phyloP scores from a whole-genome alignment of 495 filamentous ascomycete species.

The Zalerion maritima region DNA sequence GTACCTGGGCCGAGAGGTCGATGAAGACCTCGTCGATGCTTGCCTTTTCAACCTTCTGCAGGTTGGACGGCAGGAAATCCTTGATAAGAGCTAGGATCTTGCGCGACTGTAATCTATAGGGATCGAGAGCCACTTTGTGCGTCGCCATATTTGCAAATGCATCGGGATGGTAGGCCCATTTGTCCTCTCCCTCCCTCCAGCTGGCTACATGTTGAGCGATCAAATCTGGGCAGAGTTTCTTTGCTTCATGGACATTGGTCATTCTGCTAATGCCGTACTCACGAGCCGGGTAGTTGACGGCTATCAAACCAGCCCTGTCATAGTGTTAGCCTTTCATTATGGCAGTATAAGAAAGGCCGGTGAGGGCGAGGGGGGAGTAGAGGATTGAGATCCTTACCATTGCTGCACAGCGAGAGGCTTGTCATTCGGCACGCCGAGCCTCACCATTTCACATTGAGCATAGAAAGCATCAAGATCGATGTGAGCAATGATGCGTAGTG shows the following conservation, averaged over 20 bases:
- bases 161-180: conserved; percentile 84
- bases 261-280: conserved; percentile 63
- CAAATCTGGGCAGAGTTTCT: conserved; percentile 71
- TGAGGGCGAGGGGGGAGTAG: conserved; percentile 1
- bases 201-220: conserved; percentile 88
- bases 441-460: conserved; percentile 88
- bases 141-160: conserved; percentile 59
- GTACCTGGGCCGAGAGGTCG: conserved; percentile 72
- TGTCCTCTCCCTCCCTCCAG: conserved; percentile 79
- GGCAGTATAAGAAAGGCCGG: not conserved
- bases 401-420: conserved; percentile 86
- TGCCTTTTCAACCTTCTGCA: conserved; percentile 78
- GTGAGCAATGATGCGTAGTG: conserved; percentile 77
- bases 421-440: conserved; percentile 56
- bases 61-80: conserved; percentile 43
- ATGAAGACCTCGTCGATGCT: conserved; percentile 84
- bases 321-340: conserved; percentile 6
- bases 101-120: conserved; percentile 73
- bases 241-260: conserved; percentile 65
- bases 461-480: conserved; percentile 97
- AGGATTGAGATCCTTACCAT: conserved; percentile 31
- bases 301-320: conserved; percentile 62
- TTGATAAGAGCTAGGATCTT: conserved; percentile 75
- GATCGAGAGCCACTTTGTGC: conserved; percentile 87
- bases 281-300: conserved; percentile 88